phyloP scores from a whole-genome alignment of 2,329 filamentous ascomycete genomes.

The Fusarium subtropicale region DNA sequence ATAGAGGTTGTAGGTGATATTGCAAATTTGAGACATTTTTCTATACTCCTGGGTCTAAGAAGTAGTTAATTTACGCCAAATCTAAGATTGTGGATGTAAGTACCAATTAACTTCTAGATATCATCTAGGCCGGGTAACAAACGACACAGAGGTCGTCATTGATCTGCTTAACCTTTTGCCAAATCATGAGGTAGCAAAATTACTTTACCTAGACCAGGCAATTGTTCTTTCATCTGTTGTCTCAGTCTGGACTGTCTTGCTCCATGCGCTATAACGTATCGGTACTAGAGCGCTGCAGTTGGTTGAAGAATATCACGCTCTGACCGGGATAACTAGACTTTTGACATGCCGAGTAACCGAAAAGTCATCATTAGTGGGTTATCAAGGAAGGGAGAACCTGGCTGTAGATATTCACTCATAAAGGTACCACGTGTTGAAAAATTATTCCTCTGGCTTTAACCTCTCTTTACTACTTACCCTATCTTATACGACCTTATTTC shows the following conservation, averaged over 20 bases:
- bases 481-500: not conserved
- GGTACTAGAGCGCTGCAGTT: not conserved
- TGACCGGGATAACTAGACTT: not conserved
- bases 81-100: fast-evolving
- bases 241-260: not conserved
- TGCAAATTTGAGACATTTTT: no score
- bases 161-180: no score
- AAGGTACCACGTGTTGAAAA: not conserved
- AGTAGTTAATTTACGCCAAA: no score
- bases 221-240: no score
- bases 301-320: not conserved
- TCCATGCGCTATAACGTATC: not conserved
- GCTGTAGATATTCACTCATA: not conserved
- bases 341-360: not conserved
- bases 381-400: not conserved
- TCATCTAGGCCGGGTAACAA: no score
- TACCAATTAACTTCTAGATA: no score
- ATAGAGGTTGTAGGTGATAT: no score
- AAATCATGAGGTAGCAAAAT: no score
- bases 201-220: no score
- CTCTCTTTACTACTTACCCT: not conserved
- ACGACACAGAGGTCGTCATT: no score
- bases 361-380: not conserved
- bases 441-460: not conserved
- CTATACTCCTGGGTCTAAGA: no score